These are phyloP conservation scores for Calonectria pseudoreteaudii DNA, from an alignment of 2,329 filamentous ascomycete genomes.

Conservation along the genomic window DNA sequence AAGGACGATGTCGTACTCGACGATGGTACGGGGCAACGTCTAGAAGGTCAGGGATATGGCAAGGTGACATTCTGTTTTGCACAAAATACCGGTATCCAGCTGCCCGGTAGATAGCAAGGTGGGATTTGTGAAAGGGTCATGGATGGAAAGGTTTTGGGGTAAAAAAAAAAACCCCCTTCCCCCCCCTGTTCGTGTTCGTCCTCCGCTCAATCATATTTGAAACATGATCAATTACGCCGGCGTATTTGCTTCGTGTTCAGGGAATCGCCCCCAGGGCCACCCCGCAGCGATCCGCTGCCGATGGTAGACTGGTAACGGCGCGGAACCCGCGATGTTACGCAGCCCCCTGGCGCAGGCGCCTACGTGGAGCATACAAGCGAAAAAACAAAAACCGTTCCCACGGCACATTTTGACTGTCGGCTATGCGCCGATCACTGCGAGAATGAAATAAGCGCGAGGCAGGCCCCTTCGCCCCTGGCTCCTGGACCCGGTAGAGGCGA, in stretches of 20 bases:
- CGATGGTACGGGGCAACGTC: neutral
- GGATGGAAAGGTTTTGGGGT: neutral
- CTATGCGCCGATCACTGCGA: neutral
- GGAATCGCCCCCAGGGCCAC: neutral
- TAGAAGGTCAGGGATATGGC: neutral
- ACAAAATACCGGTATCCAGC: neutral
- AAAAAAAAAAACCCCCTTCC: neutral
- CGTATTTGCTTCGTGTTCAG: neutral
- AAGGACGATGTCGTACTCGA: neutral
- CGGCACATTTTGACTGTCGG: neutral
- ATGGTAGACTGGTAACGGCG: neutral
- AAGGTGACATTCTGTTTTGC: neutral
- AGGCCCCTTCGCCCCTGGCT: neutral
- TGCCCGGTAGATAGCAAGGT: neutral
- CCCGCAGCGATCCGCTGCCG: neutral
- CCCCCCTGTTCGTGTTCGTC: neutral
- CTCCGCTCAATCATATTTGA: neutral
- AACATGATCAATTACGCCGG: neutral
- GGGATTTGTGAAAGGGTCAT: neutral
- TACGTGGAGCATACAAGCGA: neutral
- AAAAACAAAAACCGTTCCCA: too few relatives aligned
- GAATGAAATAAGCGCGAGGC: slow-evolving; percentile 6
- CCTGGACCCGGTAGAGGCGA: neutral
- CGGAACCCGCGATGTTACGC: neutral
- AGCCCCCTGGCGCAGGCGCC: neutral